Evolutionary conservation across 805 yeast genomes (phyloP).

Genomic region (Ogataea dorogensis): DNA sequence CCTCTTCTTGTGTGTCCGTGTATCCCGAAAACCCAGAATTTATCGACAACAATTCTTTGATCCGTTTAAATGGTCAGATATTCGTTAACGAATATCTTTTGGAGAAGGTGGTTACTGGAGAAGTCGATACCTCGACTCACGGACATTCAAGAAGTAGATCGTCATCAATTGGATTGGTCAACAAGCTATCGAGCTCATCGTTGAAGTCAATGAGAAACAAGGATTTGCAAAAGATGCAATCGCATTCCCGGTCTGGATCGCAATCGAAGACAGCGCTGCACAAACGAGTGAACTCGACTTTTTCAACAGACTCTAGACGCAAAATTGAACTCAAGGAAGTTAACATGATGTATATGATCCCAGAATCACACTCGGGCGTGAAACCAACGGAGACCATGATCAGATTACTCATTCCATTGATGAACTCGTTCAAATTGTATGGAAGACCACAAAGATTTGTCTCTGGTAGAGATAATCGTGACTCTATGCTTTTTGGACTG

Average conservation of each 20-base stretch:
- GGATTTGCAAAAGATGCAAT: constrained; percentile 14
- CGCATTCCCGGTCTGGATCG: constrained; percentile 22
- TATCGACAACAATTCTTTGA: constrained; percentile 55
- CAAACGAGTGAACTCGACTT: constrained; percentile 25
- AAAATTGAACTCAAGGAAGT: constrained; percentile 27
- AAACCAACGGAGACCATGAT: constrained; percentile 71
- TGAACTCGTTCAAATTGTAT: constrained; percentile 67
- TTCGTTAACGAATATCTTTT: constrained; percentile 40
- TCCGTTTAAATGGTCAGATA: constrained; percentile 55
- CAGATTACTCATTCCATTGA: constrained; percentile 63
- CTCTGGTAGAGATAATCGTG: constrained; percentile 52
- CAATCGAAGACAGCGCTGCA: constrained; percentile 13
- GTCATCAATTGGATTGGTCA: constrained; percentile 26
- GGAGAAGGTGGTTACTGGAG: constrained; percentile 23
- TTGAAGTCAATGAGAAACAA: constrained; percentile 19
- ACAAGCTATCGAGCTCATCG: constrained; percentile 31
- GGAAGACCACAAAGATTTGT: constrained; percentile 69
- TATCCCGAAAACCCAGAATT: constrained; percentile 57
- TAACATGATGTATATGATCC: constrained; percentile 45
- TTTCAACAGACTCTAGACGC: constrained; percentile 29
- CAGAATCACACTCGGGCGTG: constrained; percentile 71
- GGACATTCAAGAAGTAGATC: constrained; percentile 27
- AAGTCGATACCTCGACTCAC: constrained; percentile 20
- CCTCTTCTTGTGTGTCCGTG: constrained; percentile 49
- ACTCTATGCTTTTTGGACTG: constrained; percentile 64